These are phyloP conservation scores for Poronia punctata DNA, from an alignment of 495 filamentous ascomycete species.

Conservation along the genomic window DNA sequence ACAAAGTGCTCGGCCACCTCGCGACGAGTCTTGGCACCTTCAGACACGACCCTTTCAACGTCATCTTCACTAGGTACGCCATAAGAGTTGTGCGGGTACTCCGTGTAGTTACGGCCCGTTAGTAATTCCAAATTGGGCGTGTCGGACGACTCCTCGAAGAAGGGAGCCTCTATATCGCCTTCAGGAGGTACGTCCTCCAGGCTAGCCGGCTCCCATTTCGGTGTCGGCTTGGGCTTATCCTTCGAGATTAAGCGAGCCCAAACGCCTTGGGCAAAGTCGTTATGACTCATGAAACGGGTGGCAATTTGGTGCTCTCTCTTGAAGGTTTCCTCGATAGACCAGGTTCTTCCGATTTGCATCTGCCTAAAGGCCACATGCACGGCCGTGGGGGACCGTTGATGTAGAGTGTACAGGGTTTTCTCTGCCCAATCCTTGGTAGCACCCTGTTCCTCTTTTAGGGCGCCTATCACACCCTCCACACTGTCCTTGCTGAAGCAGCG, in stretches of 20 bases:
- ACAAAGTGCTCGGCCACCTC: conserved; percentile 46
- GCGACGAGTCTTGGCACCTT: conserved; percentile 26
- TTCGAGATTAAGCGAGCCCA: conserved; percentile 65
- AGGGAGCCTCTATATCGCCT: conserved; percentile 52
- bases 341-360: conserved; percentile 64
- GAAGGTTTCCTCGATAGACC: conserved; percentile 79
- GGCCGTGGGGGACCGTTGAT: conserved; percentile 70
- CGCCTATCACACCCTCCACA: conserved; percentile 61
- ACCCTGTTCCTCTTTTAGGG: conserved; percentile 53
- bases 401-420: conserved; percentile 62
- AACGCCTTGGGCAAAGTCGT: conserved; percentile 85
- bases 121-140: conserved; percentile 44
- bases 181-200: conserved; percentile 51
- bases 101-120: conserved; percentile 42
- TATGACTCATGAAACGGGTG: conserved; percentile 72
- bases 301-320: conserved; percentile 75
- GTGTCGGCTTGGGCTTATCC: conserved; percentile 33
- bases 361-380: conserved; percentile 75
- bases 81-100: conserved; percentile 58
- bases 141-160: conserved; percentile 42
- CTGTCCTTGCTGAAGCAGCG: conserved; percentile 64
- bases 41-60: conserved; percentile 49
- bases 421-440: conserved; percentile 60
- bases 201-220: conserved; percentile 64
- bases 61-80: conserved; percentile 72